Evolutionary conservation across 352 stramenopile genomes (phyloP).

Genomic region (Pythium aphanidermatum): DNA sequence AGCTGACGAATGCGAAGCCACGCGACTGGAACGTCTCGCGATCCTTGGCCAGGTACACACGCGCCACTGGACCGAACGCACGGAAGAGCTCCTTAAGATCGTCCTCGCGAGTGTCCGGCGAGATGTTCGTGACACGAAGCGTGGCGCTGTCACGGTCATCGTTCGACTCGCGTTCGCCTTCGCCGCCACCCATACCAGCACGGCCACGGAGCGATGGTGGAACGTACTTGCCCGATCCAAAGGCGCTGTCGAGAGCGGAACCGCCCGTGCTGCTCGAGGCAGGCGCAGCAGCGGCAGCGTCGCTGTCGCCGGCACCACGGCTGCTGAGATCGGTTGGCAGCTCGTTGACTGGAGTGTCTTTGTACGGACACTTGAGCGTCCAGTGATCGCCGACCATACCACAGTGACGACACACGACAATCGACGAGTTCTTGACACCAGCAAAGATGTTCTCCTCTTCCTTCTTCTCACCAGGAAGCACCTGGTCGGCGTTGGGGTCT

Average conservation of each 20-base stretch:
- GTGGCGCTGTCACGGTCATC: slow-evolving; percentile 84
- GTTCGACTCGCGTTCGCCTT: slow-evolving; percentile 31
- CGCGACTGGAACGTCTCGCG: slow-evolving; percentile 96
- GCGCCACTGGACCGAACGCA: slow-evolving; percentile 93
- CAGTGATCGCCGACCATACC: slow-evolving; percentile 87
- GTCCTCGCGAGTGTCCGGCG: slow-evolving; percentile 96
- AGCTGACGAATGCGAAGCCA: slow-evolving; percentile 99
- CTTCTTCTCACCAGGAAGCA: slow-evolving; percentile 85
- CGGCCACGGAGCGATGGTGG: slow-evolving; percentile 75
- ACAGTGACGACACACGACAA: slow-evolving; percentile 87
- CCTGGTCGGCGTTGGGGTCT: slow-evolving; percentile 83
- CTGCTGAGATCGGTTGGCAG: slow-evolving; percentile 64
- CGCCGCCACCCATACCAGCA: slow-evolving; percentile 26
- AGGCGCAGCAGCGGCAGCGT: slow-evolving; percentile 24
- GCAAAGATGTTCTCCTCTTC: slow-evolving; percentile 85
- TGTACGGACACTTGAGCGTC: slow-evolving; percentile 91
- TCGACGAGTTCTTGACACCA: slow-evolving; percentile 84
- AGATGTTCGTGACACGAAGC: slow-evolving; percentile 99
- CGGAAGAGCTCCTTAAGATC: slow-evolving; percentile 99
- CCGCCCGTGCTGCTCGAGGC: slow-evolving; percentile 25
- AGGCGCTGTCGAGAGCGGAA: slow-evolving; percentile 60
- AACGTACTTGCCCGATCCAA: slow-evolving; percentile 85
- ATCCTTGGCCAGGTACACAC: slow-evolving; percentile 98
- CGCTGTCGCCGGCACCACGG: slow-evolving; percentile 25
- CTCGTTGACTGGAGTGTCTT: slow-evolving; percentile 79